Conservation (phyloP, 75 land plant genomes). For the Pinus albicaulis region DNA sequence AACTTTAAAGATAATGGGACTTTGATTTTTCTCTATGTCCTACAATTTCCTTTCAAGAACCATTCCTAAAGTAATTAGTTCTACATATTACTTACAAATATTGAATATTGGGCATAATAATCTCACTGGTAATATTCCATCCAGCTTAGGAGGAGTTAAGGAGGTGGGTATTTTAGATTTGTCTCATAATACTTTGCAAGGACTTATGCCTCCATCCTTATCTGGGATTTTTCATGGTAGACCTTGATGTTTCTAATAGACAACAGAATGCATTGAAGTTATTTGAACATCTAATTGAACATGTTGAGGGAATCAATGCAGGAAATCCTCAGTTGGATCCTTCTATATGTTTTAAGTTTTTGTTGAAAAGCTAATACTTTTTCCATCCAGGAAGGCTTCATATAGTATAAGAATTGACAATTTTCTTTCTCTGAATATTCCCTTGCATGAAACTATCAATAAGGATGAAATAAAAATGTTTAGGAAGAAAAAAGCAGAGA, state of each 20-base stretch:
- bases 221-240: slow-evolving; percentile 30
- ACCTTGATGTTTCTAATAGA: slow-evolving; percentile 77
- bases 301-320: too few relatives aligned
- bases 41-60: slow-evolving; percentile 54
- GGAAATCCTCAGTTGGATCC: too few relatives aligned
- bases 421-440: too few relatives aligned
- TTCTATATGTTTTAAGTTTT: too few relatives aligned
- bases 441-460: too few relatives aligned
- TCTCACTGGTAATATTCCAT: slow-evolving; percentile 76
- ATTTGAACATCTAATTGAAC: too few relatives aligned
- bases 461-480: too few relatives aligned
- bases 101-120: slow-evolving; percentile 68
- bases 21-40: slow-evolving; percentile 61
- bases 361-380: too few relatives aligned
- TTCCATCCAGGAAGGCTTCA: too few relatives aligned
- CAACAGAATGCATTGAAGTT: too few relatives aligned
- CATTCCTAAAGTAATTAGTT: slow-evolving; percentile 76
- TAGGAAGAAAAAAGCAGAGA: too few relatives aligned
- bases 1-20: slow-evolving; percentile 64
- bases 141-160: slow-evolving; percentile 35
- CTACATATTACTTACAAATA: slow-evolving; percentile 37
- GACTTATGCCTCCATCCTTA: slow-evolving; percentile 62
- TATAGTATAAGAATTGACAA: too few relatives aligned
- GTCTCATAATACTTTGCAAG: slow-evolving; percentile 63
- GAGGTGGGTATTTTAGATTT: slow-evolving; percentile 57